Evolutionary conservation across 768 basidiomycete species (phyloP).

Genomic region (Mycena crocata): DNA sequence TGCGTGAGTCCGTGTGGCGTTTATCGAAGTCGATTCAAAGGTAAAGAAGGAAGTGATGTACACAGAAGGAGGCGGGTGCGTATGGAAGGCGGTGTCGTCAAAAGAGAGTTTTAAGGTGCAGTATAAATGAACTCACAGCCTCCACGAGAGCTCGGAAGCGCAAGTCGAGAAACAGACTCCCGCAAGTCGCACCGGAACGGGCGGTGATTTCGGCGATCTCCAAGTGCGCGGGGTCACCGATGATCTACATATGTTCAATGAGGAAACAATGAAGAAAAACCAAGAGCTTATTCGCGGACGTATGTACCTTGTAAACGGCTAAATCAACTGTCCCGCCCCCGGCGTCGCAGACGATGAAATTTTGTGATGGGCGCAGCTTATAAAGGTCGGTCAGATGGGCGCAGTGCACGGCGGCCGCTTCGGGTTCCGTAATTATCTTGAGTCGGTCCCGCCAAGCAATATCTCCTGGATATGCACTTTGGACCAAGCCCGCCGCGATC

Average conservation of each 20-base stretch:
- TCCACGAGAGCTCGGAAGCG: constrained; percentile 86
- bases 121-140: constrained; percentile 45
- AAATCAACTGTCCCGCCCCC: constrained; percentile 70
- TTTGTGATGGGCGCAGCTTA: constrained; percentile 82
- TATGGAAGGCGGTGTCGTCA: not conserved
- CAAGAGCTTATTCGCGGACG: not conserved
- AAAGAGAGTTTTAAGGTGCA: constrained; percentile 14
- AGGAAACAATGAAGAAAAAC: not conserved
- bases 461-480: constrained; percentile 65
- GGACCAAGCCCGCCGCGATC: constrained; percentile 19
- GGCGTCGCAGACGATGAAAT: constrained; percentile 93
- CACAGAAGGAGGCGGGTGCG: not conserved
- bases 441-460: constrained; percentile 83
- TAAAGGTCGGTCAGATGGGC: constrained; percentile 85
- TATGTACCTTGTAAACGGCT: constrained; percentile 69
- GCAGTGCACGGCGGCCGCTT: constrained; percentile 93
- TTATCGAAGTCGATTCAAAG: too few relatives aligned
- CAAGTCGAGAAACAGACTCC: constrained; percentile 88
- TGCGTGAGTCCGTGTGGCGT: too few relatives aligned
- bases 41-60: too few relatives aligned
- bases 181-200: constrained; percentile 88
- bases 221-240: constrained; percentile 82
- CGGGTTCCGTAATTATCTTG: constrained; percentile 84
- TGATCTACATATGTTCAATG: constrained; percentile 60
- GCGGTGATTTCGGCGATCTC: constrained; percentile 94